Evolutionary conservation across 2,329 filamentous ascomycete species (phyloP).

Genomic region (Emericellopsis atlantica): DNA sequence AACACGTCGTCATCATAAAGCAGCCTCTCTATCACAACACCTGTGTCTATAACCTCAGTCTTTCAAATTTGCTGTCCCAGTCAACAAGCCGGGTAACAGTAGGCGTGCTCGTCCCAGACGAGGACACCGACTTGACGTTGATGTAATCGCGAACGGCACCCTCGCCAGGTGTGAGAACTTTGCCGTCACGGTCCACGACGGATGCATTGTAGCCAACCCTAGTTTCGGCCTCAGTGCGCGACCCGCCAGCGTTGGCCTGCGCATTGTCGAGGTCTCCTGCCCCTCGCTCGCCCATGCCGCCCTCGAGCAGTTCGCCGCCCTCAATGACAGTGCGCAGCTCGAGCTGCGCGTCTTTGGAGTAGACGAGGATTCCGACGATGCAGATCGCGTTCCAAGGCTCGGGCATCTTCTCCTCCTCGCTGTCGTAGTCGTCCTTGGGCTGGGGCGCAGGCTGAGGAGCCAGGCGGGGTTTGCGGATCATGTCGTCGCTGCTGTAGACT

Average conservation of each 20-base stretch:
- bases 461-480: constrained; percentile 35
- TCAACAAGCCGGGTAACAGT: constrained; percentile 4
- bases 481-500: constrained; percentile 46
- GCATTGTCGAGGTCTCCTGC: constrained; percentile 43
- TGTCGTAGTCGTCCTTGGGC: constrained; percentile 29
- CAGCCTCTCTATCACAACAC: background rate
- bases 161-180: constrained; percentile 9
- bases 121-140: constrained; percentile 14
- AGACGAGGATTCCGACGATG: constrained; percentile 48
- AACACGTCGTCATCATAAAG: background rate
- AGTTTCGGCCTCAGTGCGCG: constrained; percentile 14
- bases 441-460: constrained; percentile 19
- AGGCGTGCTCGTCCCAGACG: constrained; percentile 16
- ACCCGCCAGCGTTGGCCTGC: constrained; percentile 40
- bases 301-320: constrained; percentile 37
- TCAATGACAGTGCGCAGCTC: constrained; percentile 44
- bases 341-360: constrained; percentile 42
- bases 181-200: constrained; percentile 12
- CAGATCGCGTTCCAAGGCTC: constrained; percentile 52
- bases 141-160: constrained; percentile 13
- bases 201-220: constrained; percentile 10
- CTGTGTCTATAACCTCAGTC: background rate
- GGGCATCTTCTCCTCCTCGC: constrained; percentile 42
- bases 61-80: too few relatives aligned
- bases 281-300: constrained; percentile 44